Conservation (phyloP, 169 alveolate genomes). For the Plasmodium fragile region DNA sequence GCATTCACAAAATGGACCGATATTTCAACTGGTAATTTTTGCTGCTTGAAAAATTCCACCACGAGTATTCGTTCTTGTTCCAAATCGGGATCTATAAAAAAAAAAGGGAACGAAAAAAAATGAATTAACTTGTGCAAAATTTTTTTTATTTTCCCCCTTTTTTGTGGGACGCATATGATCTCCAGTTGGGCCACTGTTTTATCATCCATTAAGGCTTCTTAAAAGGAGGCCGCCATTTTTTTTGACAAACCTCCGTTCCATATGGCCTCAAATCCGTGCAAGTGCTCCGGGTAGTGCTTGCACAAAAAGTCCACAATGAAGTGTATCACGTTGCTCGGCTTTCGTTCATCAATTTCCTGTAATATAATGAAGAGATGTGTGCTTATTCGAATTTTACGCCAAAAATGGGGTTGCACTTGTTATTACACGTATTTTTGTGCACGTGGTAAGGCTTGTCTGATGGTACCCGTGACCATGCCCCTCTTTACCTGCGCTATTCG, state of each 20-base stretch:
- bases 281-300: slow-evolving; percentile 86
- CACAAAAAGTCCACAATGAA: slow-evolving; percentile 86
- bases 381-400: neutral
- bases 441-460: slow-evolving; percentile 1
- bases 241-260: slow-evolving; percentile 81
- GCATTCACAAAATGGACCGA: slow-evolving; percentile 91
- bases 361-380: neutral
- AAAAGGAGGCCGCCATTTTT: neutral
- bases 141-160: neutral
- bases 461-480: neutral
- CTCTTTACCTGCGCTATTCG: slow-evolving; percentile 72
- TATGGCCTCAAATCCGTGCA: slow-evolving; percentile 83
- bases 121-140: neutral
- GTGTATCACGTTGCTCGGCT: slow-evolving; percentile 83
- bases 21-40: slow-evolving; percentile 89
- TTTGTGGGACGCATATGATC: neutral
- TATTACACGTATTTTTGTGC: neutral
- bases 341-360: slow-evolving; percentile 81
- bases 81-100: slow-evolving; percentile 87
- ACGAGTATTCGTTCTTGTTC: slow-evolving; percentile 87
- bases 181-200: neutral
- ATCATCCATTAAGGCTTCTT: neutral
- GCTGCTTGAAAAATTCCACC: slow-evolving; percentile 88
- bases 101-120: neutral
- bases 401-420: neutral